These are phyloP conservation scores for Fusarium succisae DNA, from an alignment of 2,329 filamentous ascomycete genomes.

Conservation along the genomic window DNA sequence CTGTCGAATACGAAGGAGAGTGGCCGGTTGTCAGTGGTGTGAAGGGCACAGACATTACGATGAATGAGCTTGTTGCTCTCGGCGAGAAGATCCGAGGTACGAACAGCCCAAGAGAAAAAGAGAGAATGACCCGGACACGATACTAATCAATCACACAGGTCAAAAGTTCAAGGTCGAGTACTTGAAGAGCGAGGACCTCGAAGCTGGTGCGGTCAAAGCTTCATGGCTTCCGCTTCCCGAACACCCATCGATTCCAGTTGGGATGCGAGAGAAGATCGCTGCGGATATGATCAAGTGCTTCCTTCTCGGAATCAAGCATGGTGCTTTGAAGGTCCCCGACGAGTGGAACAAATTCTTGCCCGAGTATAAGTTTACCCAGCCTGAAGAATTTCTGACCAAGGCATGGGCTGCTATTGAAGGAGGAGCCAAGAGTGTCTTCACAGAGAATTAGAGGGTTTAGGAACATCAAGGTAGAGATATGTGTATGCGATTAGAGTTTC, in stretches of 20 bases:
- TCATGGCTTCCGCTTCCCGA: constrained; percentile 34
- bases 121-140: rapidly evolving
- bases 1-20: constrained; percentile 54
- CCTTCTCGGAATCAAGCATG: constrained; percentile 13
- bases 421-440: constrained; percentile 3
- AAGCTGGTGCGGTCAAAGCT: constrained; percentile 33
- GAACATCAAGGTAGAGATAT: not conserved
- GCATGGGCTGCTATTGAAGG: constrained; percentile 34
- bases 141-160: constrained; percentile 9
- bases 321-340: constrained; percentile 49
- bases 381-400: constrained; percentile 54
- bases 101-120: rapidly evolving
- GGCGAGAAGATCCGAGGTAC: constrained; percentile 49
- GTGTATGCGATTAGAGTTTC: not conserved
- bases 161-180: constrained; percentile 31
- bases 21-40: constrained; percentile 57
- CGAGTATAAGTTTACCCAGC: constrained; percentile 52
- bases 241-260: constrained; percentile 30
- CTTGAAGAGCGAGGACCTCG: constrained; percentile 31
- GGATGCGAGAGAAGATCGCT: constrained; percentile 21
- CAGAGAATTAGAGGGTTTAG: not conserved
- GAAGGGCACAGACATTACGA: constrained; percentile 48
- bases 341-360: constrained; percentile 57
- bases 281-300: not conserved
- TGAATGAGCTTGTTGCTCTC: constrained; percentile 51